Conservation (phyloP, 495 filamentous ascomycete genomes). For the Penicillium cinerascens region DNA sequence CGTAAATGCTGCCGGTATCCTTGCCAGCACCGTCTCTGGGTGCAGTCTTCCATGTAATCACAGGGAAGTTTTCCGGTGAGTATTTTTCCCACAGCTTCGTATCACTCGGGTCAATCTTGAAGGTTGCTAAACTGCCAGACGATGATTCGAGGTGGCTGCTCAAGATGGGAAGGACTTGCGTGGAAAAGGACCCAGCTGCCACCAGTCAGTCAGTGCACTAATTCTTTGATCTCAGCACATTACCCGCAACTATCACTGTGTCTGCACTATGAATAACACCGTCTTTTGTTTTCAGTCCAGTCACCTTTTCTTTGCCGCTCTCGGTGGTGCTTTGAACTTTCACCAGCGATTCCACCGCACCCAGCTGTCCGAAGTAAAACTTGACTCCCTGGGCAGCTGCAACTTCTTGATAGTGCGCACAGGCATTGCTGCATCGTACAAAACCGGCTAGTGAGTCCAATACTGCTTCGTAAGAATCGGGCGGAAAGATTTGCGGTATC, state of each 20-base stretch:
- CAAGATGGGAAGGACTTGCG: conserved; percentile 12
- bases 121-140: conserved; percentile 13
- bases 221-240: background rate
- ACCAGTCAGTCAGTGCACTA: background rate
- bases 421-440: conserved; percentile 16
- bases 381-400: conserved; percentile 11
- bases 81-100: conserved; percentile 16
- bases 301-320: conserved; percentile 17
- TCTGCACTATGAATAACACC: conserved; percentile 11
- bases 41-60: conserved; percentile 16
- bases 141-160: conserved; percentile 20
- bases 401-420: conserved; percentile 12
- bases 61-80: conserved; percentile 16
- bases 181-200: conserved; percentile 19
- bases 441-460: conserved; percentile 16
- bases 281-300: conserved; percentile 7
- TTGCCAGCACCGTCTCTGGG: conserved; percentile 11
- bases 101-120: conserved; percentile 14
- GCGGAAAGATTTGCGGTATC: conserved; percentile 8
- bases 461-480: conserved; percentile 9
- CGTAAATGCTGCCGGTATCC: conserved; percentile 19
- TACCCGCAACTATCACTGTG: conserved; percentile 16
- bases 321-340: conserved; percentile 1
- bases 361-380: conserved; percentile 12
- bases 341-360: conserved; percentile 10